Evolutionary conservation across 2,329 filamentous ascomycete genomes (phyloP).

Genomic region (Hymenoscyphus fructigenus): DNA sequence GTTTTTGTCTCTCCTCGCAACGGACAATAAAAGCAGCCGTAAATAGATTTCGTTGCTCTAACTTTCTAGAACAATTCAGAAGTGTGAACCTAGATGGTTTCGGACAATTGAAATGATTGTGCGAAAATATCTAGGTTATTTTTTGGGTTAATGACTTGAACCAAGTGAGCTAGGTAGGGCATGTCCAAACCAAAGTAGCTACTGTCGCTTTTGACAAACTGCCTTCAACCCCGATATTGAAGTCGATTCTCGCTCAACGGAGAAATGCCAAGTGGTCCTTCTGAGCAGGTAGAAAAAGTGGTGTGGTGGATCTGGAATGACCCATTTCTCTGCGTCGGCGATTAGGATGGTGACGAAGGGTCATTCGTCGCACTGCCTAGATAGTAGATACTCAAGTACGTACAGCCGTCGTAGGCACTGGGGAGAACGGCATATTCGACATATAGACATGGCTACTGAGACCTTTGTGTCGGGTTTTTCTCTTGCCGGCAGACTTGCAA

Average conservation of each 20-base stretch:
- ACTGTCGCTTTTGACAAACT: too few species aligned
- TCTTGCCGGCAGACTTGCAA: constrained; percentile 2
- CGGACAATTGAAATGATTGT: too few species aligned
- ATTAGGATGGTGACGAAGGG: neutral
- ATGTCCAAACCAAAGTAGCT: too few species aligned
- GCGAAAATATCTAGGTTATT: too few species aligned
- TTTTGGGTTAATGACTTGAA: too few species aligned
- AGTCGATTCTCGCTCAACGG: neutral
- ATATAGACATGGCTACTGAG: neutral
- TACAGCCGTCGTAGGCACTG: neutral
- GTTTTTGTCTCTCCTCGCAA: neutral
- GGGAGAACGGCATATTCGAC: neutral
- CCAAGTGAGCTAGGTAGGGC: too few species aligned
- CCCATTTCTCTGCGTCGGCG: neutral
- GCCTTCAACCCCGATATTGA: neutral
- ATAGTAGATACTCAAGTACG: neutral
- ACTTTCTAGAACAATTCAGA: too few species aligned
- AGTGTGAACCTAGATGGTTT: too few species aligned
- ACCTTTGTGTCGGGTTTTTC: neutral
- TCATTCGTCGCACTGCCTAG: neutral
- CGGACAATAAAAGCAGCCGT: too few species aligned
- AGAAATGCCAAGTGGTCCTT: neutral
- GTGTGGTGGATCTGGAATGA: neutral
- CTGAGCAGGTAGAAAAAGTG: neutral
- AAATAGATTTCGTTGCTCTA: too few species aligned